phyloP scores from a whole-genome alignment of 2,329 filamentous ascomycete species.

The Colletotrichum kahawae region DNA sequence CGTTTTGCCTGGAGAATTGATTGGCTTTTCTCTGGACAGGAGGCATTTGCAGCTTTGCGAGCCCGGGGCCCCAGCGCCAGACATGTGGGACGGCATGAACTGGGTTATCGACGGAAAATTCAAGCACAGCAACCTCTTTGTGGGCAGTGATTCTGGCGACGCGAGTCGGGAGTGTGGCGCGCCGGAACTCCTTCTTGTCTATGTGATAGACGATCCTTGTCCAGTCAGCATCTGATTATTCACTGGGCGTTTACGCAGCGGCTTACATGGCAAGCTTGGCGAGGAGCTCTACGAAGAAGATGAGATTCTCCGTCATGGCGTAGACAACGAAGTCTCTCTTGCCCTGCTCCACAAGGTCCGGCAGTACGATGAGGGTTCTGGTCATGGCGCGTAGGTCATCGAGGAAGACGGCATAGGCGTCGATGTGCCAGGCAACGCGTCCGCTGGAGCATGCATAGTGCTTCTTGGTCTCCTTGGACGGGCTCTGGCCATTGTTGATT shows the following conservation, averaged over 20 bases:
- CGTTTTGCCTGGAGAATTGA: not conserved
- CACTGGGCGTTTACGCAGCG: not conserved
- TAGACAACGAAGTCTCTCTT: not conserved
- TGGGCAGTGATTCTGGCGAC: not conserved
- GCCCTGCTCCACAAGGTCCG: not conserved
- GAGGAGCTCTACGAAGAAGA: not conserved
- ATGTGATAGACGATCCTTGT: slow-evolving; percentile 1
- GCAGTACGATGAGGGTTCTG: not conserved
- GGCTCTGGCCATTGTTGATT: not conserved
- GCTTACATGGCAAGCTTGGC: not conserved
- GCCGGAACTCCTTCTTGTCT: not conserved
- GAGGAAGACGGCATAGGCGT: not conserved
- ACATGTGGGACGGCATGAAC: not conserved
- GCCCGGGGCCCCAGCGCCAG: not conserved
- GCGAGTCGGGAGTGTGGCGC: not conserved
- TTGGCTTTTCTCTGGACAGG: not conserved
- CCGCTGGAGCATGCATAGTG: not conserved
- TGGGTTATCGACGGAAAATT: not conserved
- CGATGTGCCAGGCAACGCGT: not conserved
- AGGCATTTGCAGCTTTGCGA: not conserved
- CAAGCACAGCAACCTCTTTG: not conserved
- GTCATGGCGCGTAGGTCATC: slow-evolving; percentile 2
- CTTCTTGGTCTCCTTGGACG: not conserved
- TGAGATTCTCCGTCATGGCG: not conserved
- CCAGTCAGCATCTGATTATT: not conserved